Percentiles rank a stretch among this genome's conserved stretches.
Evolutionary conservation across 768 basidiomycete genomes (phyloP).

Genomic region (Suillus fuscotomentosus): DNA sequence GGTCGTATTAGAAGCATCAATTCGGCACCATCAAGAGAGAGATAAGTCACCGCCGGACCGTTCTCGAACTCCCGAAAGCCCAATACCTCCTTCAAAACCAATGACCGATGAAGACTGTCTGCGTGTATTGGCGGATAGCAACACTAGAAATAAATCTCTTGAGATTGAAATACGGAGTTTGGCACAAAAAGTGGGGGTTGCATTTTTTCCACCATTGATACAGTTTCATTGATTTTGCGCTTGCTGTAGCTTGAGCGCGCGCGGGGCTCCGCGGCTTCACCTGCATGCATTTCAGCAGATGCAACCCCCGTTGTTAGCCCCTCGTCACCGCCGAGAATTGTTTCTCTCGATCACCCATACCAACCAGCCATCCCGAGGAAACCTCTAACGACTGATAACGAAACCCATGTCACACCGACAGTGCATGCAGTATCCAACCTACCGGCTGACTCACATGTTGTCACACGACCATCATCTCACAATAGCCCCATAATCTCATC

Average conservation of each 20-base stretch:
- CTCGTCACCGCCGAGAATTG: not conserved
- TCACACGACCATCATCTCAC: not conserved
- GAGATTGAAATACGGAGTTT: constrained; percentile 44
- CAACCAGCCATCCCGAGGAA: not conserved
- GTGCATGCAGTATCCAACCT: not conserved
- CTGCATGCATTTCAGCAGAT: not conserved
- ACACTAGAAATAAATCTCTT: constrained; percentile 40
- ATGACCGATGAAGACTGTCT: constrained; percentile 40
- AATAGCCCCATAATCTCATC: not conserved
- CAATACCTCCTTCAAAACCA: constrained; percentile 14
- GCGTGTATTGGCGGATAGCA: constrained; percentile 37
- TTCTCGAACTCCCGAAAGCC: not conserved
- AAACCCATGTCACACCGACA: not conserved
- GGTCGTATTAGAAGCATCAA: constrained; percentile 45
- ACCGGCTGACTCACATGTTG: not conserved
- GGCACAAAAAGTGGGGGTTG: constrained; percentile 32
- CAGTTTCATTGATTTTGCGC: not conserved
- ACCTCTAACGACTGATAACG: not conserved
- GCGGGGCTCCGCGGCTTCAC: not conserved
- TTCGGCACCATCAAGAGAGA: constrained; percentile 5
- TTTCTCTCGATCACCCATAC: not conserved
- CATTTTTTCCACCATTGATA: not conserved
- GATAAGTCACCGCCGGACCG: not conserved
- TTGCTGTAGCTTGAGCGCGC: not conserved
- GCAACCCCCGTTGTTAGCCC: not conserved